These are phyloP conservation scores for Fusarium buxicola DNA, from an alignment of 2,329 filamentous ascomycete species.

Conservation along the genomic window DNA sequence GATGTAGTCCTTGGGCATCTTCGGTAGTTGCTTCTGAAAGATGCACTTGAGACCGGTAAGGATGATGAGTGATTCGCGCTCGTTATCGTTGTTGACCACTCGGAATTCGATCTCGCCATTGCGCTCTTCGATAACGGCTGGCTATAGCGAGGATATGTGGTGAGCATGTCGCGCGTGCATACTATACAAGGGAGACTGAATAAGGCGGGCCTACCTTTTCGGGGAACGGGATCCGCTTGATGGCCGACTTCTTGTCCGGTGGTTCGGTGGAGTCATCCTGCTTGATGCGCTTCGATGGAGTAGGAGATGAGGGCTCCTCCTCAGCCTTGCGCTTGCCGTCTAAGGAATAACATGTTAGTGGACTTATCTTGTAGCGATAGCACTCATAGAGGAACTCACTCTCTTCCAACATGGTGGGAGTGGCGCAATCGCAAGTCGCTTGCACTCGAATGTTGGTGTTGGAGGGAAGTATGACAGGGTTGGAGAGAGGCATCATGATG, in stretches of 20 bases:
- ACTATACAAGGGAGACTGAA: not conserved
- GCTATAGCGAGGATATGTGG: slow-evolving; percentile 58
- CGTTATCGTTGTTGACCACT: slow-evolving; percentile 96
- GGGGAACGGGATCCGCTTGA: slow-evolving; percentile 83
- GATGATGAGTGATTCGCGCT: slow-evolving; percentile 89
- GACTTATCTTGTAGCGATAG: not conserved
- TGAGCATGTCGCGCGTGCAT: slow-evolving; percentile 7
- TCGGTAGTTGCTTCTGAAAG: slow-evolving; percentile 97
- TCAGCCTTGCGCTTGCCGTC: slow-evolving; percentile 79
- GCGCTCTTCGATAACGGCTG: slow-evolving; percentile 92
- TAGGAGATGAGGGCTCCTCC: slow-evolving; percentile 71
- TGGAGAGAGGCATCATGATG: slow-evolving; percentile 37
- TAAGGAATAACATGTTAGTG: slow-evolving; percentile 41
- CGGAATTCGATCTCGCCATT: slow-evolving; percentile 96
- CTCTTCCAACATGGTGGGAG: slow-evolving; percentile 43
- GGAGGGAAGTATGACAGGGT: slow-evolving; percentile 27
- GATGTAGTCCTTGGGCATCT: slow-evolving; percentile 99
- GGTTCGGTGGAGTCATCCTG: slow-evolving; percentile 51
- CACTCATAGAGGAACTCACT: slow-evolving; percentile 17
- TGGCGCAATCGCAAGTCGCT: slow-evolving; percentile 8
- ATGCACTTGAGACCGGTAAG: slow-evolving; percentile 96
- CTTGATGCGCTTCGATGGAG: slow-evolving; percentile 74
- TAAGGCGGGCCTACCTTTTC: slow-evolving; percentile 74
- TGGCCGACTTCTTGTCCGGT: slow-evolving; percentile 60
- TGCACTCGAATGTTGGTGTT: slow-evolving; percentile 7